Base-by-base conservation (phyloP, 2,329 filamentous ascomycete genomes). In the Sclerotiophoma versabilis region DNA sequence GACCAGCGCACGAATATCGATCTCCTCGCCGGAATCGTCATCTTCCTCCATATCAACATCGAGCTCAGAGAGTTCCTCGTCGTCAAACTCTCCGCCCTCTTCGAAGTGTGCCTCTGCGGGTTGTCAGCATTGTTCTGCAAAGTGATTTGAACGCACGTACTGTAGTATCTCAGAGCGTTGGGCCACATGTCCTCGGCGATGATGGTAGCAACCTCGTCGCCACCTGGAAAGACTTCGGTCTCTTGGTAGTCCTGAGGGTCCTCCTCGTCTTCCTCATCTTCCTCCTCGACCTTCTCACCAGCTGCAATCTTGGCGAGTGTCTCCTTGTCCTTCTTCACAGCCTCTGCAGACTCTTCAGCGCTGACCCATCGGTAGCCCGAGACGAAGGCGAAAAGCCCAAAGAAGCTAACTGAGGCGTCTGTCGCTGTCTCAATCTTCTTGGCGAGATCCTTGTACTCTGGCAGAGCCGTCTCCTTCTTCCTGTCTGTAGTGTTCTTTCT, bases 101-200 rank as follows among this genome's bases (percentile, higher is more conserved):
- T 91, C 90, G 78, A 90, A 84, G 47, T 84, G 87, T 20, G 46
- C 56, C 54, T 72, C 71, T 74, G 61, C 38, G 49, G 33, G 10
- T 33, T 6, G 71, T 83, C 72, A 84, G 77, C 33, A 36, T 19
- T 43, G 48, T 7, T 9, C 12, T 30, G 47, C 9, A 5, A 14
- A 5, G 15, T 17, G 20, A 10, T 1, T 9, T 19, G 27, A n/a
- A 14, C 38, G 22, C 2, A 84, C 90, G 78, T 80, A 95, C 91
- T 90, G 79, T 95, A 98, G 79, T 95, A 96, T 75, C 90, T 91
- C 75, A 96, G 88, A 53, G 93, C 93, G 59, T 87, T 86, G 41
- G 91, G 90, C 88, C 89, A 97, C 46, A 98, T 79, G 65, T 98
- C 93, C 72, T 98, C 93, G 8, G 89, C 86, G 64, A 98, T 81